Evolutionary conservation across 257 asterid species (phyloP).

Genomic region (Nicotiana knightiana): DNA sequence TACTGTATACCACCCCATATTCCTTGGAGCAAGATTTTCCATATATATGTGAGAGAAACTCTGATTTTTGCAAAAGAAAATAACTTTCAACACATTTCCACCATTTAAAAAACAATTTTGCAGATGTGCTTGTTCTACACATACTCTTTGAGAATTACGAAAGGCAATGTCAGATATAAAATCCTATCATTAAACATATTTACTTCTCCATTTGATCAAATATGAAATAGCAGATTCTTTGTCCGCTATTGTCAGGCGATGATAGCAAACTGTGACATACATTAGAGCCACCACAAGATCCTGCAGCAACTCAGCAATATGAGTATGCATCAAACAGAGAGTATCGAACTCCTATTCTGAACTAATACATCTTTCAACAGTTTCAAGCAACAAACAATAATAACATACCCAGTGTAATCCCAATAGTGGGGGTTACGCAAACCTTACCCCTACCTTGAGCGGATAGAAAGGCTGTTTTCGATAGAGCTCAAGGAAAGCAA

Average conservation of each 20-base stretch:
- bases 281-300: constrained; percentile 21
- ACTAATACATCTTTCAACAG: constrained; percentile 4
- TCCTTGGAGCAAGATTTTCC: neutral
- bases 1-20: neutral
- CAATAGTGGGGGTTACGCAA: too few relatives aligned
- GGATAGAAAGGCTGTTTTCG: too few relatives aligned
- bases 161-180: neutral
- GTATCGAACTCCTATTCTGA: neutral
- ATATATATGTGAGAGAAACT: neutral
- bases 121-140: constrained; percentile 2
- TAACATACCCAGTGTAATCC: too few relatives aligned
- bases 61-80: neutral
- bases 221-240: neutral
- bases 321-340: neutral
- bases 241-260: neutral
- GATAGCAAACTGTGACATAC: neutral
- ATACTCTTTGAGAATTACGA: neutral
- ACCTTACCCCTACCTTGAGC: too few relatives aligned
- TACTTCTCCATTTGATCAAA: neutral
- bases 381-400: too few relatives aligned
- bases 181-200: neutral
- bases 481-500: too few relatives aligned
- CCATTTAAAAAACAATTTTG: neutral
- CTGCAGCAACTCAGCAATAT: constrained; percentile 37
- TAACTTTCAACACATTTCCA: constrained; percentile 1